Base-by-base conservation (phyloP, 495 filamentous ascomycete species). In the Penicillium egyptiacum region DNA sequence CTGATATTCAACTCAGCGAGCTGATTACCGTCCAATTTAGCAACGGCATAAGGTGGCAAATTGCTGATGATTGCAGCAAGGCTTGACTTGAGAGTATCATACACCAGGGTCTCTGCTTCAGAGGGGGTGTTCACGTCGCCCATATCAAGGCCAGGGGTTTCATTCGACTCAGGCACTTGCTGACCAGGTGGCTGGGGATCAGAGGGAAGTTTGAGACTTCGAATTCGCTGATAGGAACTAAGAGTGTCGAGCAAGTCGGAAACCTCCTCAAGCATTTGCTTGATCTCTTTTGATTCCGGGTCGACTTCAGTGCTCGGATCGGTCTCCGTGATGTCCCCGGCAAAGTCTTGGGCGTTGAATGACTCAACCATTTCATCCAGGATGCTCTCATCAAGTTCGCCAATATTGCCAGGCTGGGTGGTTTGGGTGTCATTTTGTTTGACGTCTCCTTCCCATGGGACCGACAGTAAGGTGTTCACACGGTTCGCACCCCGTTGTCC, bases 241-340 rank as follows among this genome's bases (percentile, higher is more conserved):
- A 97, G 77, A 2, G 90, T 92, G 62, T 95, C 86, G 23, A 97
- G 80, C 53, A 95, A 69, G 47, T 95, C 88, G 8, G 90, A 92
- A 22, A 97, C 84, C 30, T 92, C 89, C 20, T 81, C 70, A 20
- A 96, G 78, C 30, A 93, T 63, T n/a, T 91, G 87, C 26, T 93
- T 86, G 7, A 82, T 42, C 37, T 88, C 85, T 63, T 86, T 85
- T 40, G 78, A 74, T 58, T 74, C 74, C 17, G 39, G 42, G 12
- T 83, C 69, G 23, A 82, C 79, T 52, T 68, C 59, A 14, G 76
- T 35, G 62, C 58, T 64, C 55, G 69, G 70, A 41, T 79, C 77
- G 56, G 83, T 75, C 22, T 77, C 65, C 8, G 75, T 64, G 19
- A 66, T 53, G 30, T 64, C 55, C 23, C 65, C 59, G 11, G 63